Percentiles rank a stretch among this genome's conserved stretches.
These are phyloP conservation scores for Phytophthora pini DNA, from an alignment of 352 stramenopile genomes.

Conservation along the genomic window DNA sequence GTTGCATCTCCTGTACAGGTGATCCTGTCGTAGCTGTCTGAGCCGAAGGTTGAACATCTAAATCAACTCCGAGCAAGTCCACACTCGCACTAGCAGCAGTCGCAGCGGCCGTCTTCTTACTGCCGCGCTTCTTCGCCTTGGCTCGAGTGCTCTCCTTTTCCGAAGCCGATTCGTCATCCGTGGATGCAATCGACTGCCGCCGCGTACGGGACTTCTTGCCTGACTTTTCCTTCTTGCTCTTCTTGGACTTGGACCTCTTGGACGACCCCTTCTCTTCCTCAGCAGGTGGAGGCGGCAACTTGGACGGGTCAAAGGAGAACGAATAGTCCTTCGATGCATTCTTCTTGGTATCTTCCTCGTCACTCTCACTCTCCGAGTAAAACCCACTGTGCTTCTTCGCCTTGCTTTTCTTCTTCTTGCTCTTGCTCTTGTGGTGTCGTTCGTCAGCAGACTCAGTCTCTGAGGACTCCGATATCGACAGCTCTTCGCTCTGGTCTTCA, in stretches of 20 bases:
- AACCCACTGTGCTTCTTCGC: constrained; percentile 39
- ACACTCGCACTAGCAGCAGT: constrained; percentile 37
- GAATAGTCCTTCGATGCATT: constrained; percentile 40
- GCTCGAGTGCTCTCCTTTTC: constrained; percentile 47
- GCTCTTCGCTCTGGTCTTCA: constrained; percentile 30
- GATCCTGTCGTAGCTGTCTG: constrained; percentile 10
- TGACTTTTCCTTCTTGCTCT: constrained; percentile 37
- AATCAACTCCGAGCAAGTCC: constrained; percentile 59
- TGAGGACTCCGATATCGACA: constrained; percentile 31
- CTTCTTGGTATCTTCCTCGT: constrained; percentile 38
- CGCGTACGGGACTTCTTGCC: constrained; percentile 41
- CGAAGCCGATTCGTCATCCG: constrained; percentile 39
- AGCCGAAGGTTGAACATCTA: constrained; percentile 32
- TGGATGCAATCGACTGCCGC: constrained; percentile 49
- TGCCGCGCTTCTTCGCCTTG: constrained; percentile 41
- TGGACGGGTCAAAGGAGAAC: constrained; percentile 60
- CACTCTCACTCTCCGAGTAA: constrained; percentile 48
- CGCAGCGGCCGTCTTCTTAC: constrained; percentile 26
- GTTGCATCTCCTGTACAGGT: constrained; percentile 26
- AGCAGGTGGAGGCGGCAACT: constrained; percentile 44
- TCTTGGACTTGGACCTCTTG: constrained; percentile 30
- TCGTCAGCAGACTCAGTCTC: constrained; percentile 41
- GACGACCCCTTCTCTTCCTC: constrained; percentile 30
- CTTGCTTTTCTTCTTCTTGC: constrained; percentile 46
- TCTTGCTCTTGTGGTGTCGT: constrained; percentile 32